phyloP scores from a whole-genome alignment of 2,329 filamentous ascomycete genomes.

The Clathrospora elynae region DNA sequence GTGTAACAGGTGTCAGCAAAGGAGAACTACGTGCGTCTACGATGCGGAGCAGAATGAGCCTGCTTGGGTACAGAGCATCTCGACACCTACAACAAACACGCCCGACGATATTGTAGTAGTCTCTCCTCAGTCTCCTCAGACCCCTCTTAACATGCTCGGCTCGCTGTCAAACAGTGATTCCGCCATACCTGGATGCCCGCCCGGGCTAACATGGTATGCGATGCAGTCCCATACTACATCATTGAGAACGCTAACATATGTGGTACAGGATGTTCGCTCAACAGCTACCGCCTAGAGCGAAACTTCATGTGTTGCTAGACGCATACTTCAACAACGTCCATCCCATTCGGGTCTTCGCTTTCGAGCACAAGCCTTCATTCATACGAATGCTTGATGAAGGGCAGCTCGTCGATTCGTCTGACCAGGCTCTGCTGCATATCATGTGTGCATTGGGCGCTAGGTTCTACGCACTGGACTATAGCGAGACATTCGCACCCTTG shows the following conservation, averaged over 20 bases:
- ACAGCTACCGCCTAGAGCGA: slow-evolving; percentile 29
- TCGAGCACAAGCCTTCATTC: slow-evolving; percentile 42
- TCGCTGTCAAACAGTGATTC: slow-evolving; percentile 11
- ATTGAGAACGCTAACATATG: background rate
- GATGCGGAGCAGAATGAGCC: slow-evolving; percentile 39
- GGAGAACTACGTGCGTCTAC: slow-evolving; percentile 31
- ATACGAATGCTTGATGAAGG: slow-evolving; percentile 43
- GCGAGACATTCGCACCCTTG: slow-evolving; percentile 32
- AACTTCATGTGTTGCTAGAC: slow-evolving; percentile 36
- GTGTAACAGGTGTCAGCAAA: slow-evolving; percentile 37
- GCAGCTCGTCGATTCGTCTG: slow-evolving; percentile 34
- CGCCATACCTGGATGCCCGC: slow-evolving; percentile 26
- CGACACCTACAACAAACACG: slow-evolving; percentile 17
- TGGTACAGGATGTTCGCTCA: slow-evolving; percentile 30
- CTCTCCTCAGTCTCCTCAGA: slow-evolving; percentile 22
- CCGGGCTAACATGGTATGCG: slow-evolving; percentile 30
- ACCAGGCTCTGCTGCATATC: slow-evolving; percentile 39
- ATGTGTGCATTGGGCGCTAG: slow-evolving; percentile 41
- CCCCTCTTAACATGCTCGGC: slow-evolving; percentile 5
- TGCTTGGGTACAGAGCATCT: slow-evolving; percentile 40
- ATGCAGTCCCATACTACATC: background rate
- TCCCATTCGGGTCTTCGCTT: slow-evolving; percentile 35
- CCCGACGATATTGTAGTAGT: slow-evolving; percentile 15
- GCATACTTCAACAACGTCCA: slow-evolving; percentile 43
- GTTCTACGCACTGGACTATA: slow-evolving; percentile 41